Conservation (phyloP, 257 asterid species). For the Nicotiana sylvestris region DNA sequence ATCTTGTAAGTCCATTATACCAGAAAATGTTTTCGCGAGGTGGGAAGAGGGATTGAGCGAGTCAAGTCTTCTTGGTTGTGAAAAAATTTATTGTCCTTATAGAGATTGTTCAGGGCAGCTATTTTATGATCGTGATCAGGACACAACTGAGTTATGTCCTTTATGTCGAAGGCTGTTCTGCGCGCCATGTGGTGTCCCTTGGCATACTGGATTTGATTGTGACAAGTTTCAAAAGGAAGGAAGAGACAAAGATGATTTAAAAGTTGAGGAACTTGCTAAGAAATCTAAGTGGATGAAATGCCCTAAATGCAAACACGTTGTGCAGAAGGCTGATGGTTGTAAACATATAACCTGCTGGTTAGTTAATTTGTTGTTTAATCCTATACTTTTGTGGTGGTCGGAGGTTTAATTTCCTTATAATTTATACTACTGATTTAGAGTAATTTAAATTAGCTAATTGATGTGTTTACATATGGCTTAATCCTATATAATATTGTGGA, state of each 20-base stretch:
- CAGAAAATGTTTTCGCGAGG: background rate
- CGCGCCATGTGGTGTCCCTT: slow-evolving; percentile 3
- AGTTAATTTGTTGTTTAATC: background rate
- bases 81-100: background rate
- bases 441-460: background rate
- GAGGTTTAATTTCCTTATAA: background rate
- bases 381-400: background rate
- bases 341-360: slow-evolving; percentile 14
- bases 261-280: slow-evolving; percentile 1
- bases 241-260: background rate
- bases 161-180: background rate
- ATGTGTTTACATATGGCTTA: background rate
- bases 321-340: slow-evolving; percentile 13
- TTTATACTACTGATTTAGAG: background rate
- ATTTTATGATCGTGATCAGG: background rate
- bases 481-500: background rate
- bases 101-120: slow-evolving; percentile 9
- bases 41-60: slow-evolving; percentile 2
- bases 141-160: background rate
- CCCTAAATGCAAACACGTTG: slow-evolving; percentile 10
- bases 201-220: background rate
- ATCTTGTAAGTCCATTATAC: background rate
- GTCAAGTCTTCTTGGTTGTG: background rate
- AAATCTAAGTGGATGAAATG: slow-evolving; percentile 1
- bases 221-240: background rate